A percentile compares a stretch with the other conserved stretches of the same genome.
phyloP scores from a whole-genome alignment of 371 early-diverging fungal genomes.

The Dinochytrium kinnereticum region DNA sequence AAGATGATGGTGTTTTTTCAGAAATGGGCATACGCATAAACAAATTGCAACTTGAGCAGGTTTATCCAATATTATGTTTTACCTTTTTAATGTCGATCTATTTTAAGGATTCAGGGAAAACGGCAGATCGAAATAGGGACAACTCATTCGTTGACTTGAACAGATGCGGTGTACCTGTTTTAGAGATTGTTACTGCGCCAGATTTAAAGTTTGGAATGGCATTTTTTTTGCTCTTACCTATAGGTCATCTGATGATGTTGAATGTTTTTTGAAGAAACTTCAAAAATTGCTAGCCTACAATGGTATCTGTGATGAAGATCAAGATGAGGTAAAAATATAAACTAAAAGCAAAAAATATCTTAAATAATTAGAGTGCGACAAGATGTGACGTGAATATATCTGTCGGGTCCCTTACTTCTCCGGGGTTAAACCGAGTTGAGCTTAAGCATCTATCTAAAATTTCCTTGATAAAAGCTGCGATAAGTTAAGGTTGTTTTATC shows the following conservation, averaged over 20 bases:
- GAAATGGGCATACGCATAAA: constrained; percentile 68
- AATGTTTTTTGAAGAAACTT: constrained; percentile 74
- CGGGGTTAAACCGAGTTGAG: constrained; percentile 78
- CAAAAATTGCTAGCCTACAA: constrained; percentile 74
- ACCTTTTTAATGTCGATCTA: background rate
- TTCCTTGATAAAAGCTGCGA: constrained; percentile 70
- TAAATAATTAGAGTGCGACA: constrained; percentile 69
- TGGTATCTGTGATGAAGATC: constrained; percentile 76
- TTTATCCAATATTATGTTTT: constrained; percentile 7
- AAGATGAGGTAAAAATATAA: constrained; percentile 72
- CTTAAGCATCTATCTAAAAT: constrained; percentile 89
- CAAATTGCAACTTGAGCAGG: constrained; percentile 89
- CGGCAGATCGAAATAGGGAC: constrained; percentile 58
- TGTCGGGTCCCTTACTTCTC: constrained; percentile 59
- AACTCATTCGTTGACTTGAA: constrained; percentile 80
- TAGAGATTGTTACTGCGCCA: constrained; percentile 91
- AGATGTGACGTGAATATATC: constrained; percentile 94
- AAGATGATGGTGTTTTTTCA: constrained; percentile 61
- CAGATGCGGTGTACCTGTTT: constrained; percentile 82
- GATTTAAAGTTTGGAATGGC: constrained; percentile 63
- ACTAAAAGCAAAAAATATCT: background rate
- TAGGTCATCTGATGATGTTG: constrained; percentile 76
- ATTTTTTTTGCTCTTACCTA: background rate
- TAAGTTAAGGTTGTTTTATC: constrained; percentile 53
- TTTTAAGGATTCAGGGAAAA: constrained; percentile 82